A percentile compares a stretch with the other conserved stretches of the same genome.
Conservation (phyloP, 202 grass and related monocot species). For the Schoenoplectus triqueter region DNA sequence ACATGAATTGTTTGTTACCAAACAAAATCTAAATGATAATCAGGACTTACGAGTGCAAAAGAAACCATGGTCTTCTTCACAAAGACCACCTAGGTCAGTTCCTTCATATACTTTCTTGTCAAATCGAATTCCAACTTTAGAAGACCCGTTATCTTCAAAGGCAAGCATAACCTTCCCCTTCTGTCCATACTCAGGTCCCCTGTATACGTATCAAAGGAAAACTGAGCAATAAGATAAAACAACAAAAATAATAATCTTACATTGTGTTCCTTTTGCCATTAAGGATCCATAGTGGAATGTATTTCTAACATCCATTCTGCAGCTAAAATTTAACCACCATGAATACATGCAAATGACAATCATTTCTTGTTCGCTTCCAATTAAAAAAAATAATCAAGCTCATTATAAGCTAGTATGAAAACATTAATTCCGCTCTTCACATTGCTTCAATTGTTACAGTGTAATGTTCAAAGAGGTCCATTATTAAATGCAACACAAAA, state of each 20-base stretch:
- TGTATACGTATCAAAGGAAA: constrained; percentile 47
- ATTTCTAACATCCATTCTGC: not conserved
- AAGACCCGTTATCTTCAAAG: constrained; percentile 90
- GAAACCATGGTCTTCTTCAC: constrained; percentile 92
- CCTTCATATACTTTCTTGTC: constrained; percentile 77
- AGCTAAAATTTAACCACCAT: constrained; percentile 9
- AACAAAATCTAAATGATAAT: constrained; percentile 26
- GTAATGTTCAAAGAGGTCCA: not conserved
- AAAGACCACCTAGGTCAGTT: constrained; percentile 90
- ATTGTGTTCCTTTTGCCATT: not conserved
- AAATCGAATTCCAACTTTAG: constrained; percentile 94
- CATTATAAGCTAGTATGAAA: constrained; percentile 8
- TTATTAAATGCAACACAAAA: not conserved
- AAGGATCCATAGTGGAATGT: not conserved
- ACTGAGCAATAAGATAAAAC: constrained; percentile 26
- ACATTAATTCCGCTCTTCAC: not conserved
- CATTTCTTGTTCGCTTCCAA: constrained; percentile 11
- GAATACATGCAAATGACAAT: constrained; percentile 5
- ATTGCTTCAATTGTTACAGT: not conserved
- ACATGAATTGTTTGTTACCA: constrained; percentile 6
- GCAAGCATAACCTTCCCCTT: constrained; percentile 81
- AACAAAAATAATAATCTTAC: not conserved
- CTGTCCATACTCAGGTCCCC: constrained; percentile 83
- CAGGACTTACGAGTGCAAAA: constrained; percentile 70
- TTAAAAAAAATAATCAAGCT: constrained; percentile 17